A percentile compares a stretch with the other conserved stretches of the same genome.
phyloP scores from a whole-genome alignment of 2,329 filamentous ascomycete species.

The Fusarium subtropicale region DNA sequence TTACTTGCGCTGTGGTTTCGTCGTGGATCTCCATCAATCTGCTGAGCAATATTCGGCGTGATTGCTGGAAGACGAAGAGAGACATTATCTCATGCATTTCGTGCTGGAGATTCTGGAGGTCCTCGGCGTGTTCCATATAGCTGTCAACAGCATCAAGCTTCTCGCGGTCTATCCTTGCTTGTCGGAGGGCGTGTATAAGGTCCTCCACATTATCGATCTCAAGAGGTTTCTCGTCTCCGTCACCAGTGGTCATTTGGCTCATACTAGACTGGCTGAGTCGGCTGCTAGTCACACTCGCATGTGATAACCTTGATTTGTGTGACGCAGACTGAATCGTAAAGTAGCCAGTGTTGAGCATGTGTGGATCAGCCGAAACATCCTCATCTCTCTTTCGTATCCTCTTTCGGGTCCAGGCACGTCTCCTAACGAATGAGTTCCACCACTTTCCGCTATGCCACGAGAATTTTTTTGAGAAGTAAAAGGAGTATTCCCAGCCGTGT shows the following conservation, averaged over 20 bases:
- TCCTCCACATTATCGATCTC: slow-evolving; percentile 73
- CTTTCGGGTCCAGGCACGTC: slow-evolving; percentile 88
- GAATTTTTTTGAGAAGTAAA: slow-evolving; percentile 80
- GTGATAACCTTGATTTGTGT: slow-evolving; percentile 49
- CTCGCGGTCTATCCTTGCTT: slow-evolving; percentile 85
- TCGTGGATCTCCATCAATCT: slow-evolving; percentile 71
- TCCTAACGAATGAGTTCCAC: slow-evolving; percentile 95
- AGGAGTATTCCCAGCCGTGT: slow-evolving; percentile 96
- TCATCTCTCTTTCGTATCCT: slow-evolving; percentile 70
- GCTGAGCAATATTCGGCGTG: slow-evolving; percentile 79
- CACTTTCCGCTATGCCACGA: slow-evolving; percentile 91
- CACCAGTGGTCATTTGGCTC: slow-evolving; percentile 52
- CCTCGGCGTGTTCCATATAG: slow-evolving; percentile 83
- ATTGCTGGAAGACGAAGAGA: slow-evolving; percentile 89
- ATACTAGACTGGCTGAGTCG: slow-evolving; percentile 54
- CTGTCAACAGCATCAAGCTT: slow-evolving; percentile 86
- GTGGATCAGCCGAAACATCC: slow-evolving; percentile 64
- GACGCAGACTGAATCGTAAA: slow-evolving; percentile 77
- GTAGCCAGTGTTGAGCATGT: slow-evolving; percentile 80
- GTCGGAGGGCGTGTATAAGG: slow-evolving; percentile 75
- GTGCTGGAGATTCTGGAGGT: slow-evolving; percentile 79
- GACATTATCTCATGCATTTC: slow-evolving; percentile 88
- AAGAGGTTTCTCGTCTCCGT: slow-evolving; percentile 67
- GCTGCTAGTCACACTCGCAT: slow-evolving; percentile 51
- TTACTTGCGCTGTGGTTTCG: slow-evolving; percentile 54